These are phyloP conservation scores for Salisapilia sapeloensis DNA, from an alignment of 352 stramenopile genomes.

Conservation along the genomic window DNA sequence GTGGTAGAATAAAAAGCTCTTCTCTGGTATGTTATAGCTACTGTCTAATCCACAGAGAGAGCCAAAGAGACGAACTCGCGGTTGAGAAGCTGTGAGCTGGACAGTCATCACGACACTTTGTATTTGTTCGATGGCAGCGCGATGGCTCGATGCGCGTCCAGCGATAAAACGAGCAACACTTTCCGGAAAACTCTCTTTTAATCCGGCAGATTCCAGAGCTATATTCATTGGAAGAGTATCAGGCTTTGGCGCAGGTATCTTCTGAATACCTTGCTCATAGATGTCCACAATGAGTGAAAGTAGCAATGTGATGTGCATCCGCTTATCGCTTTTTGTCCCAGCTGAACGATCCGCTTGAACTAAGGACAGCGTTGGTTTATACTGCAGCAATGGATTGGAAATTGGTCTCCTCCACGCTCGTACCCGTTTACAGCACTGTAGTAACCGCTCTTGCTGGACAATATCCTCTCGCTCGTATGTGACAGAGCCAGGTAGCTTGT, in stretches of 20 bases:
- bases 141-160: slow-evolving; percentile 22
- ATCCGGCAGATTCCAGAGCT: slow-evolving; percentile 2
- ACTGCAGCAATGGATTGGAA: slow-evolving; percentile 45
- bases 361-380: slow-evolving; percentile 33
- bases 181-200: slow-evolving; percentile 48
- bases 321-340: slow-evolving; percentile 31
- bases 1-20: slow-evolving; percentile 45
- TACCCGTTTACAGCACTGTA: slow-evolving; percentile 61
- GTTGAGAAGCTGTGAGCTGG: slow-evolving; percentile 26
- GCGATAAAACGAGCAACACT: slow-evolving; percentile 44
- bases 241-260: slow-evolving; percentile 6
- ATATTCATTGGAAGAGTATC: slow-evolving; percentile 1
- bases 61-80: slow-evolving; percentile 33
- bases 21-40: slow-evolving; percentile 50
- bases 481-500: background rate
- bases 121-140: slow-evolving; percentile 35
- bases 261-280: slow-evolving; percentile 48
- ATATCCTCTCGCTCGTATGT: slow-evolving; percentile 15
- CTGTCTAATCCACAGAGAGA: slow-evolving; percentile 36
- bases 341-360: slow-evolving; percentile 1
- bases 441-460: slow-evolving; percentile 31
- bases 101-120: slow-evolving; percentile 29
- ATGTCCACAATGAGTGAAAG: slow-evolving; percentile 59
- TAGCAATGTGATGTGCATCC: slow-evolving; percentile 50
- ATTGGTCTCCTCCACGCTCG: slow-evolving; percentile 40